Evolutionary conservation across 768 basidiomycete genomes (phyloP).

Genomic region (Phlebiopsis flavidoalba): DNA sequence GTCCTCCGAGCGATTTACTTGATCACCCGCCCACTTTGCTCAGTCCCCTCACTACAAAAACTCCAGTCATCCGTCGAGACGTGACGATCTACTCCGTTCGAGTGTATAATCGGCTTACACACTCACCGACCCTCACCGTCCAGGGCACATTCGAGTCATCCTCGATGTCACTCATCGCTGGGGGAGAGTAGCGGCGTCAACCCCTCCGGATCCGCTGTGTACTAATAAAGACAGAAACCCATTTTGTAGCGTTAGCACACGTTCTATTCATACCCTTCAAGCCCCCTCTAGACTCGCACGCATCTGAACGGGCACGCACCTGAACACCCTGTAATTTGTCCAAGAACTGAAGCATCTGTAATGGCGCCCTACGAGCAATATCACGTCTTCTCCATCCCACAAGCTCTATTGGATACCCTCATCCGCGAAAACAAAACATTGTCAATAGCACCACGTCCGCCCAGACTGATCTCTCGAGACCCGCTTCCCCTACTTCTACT

Average conservation of each 20-base stretch:
- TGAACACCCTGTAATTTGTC: background rate
- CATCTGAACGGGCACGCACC: background rate
- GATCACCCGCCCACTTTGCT: background rate
- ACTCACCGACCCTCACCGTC: background rate
- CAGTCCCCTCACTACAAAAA: background rate
- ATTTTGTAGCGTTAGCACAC: conserved; percentile 6
- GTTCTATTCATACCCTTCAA: background rate
- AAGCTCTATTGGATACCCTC: conserved; percentile 62
- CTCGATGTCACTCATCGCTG: conserved; percentile 3
- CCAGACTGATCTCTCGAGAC: conserved; percentile 16
- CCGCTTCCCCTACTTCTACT: conserved; percentile 25
- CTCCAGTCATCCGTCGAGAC: background rate
- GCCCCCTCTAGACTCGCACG: background rate
- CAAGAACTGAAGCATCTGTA: background rate
- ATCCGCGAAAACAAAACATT: conserved; percentile 66
- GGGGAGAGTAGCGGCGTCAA: too few relatives aligned
- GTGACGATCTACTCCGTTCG: too few relatives aligned
- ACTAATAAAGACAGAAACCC: background rate
- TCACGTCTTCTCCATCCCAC: conserved; percentile 70
- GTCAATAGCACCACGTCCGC: conserved; percentile 28
- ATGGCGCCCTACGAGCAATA: conserved; percentile 30
- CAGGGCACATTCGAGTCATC: background rate
- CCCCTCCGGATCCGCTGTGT: conserved; percentile 3
- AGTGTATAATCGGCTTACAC: background rate
- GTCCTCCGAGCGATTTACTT: background rate